Base-by-base conservation (phyloP, 495 filamentous ascomycete genomes). In the Viridothelium virens region DNA sequence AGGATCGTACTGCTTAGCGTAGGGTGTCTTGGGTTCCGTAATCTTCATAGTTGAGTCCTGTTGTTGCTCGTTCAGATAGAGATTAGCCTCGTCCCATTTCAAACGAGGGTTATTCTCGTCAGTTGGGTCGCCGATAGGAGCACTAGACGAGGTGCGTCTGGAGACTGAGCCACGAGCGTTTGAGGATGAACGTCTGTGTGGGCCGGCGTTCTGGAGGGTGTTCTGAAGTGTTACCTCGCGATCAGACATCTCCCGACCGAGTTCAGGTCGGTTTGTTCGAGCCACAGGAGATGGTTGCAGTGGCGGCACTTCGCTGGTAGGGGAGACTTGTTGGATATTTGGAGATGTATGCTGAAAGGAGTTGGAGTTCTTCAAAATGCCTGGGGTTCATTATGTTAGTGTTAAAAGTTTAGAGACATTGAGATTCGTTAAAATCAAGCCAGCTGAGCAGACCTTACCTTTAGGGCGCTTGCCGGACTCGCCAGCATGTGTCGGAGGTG, bases 1-100 rank as follows among this genome's bases (percentile, higher is more conserved):
- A 16, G 92, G 91, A 72, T 98, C 91, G 72, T 97, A 97, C 68
- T 89, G 89, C 71, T 85, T 88, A 16, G 91, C 94, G 70, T 91
- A 98, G 0, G 94, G 94, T 18, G 94, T 98, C 82, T 98, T 98
- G 61, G 94, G 94, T 79, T 98, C 94, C 70, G 90, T 87, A 72
- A 98, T 97, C 82, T 97, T 97, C 95, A 97, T 97, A 56, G 93
- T 97, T 38, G 89, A 85, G 44, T 86, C 91, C 74, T 90, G 92
- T 77, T 97, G 90, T 76, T 97, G 94, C 79, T 97, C 94, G 3
- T 92, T 91, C 12, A 97, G 82, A 76, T 97, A 97, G 31, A 98
- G 81, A 70, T 97, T 97, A 31, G 91, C 94, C 76, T 98, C 94
- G 72, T 98, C 94, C 94, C 94, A 98, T 75, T 96, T 95, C 65